Evolutionary conservation across 345 rosid species (phyloP), one percentile per base, ranked within the genome.

Genomic region (Isatis tinctoria): DNA sequence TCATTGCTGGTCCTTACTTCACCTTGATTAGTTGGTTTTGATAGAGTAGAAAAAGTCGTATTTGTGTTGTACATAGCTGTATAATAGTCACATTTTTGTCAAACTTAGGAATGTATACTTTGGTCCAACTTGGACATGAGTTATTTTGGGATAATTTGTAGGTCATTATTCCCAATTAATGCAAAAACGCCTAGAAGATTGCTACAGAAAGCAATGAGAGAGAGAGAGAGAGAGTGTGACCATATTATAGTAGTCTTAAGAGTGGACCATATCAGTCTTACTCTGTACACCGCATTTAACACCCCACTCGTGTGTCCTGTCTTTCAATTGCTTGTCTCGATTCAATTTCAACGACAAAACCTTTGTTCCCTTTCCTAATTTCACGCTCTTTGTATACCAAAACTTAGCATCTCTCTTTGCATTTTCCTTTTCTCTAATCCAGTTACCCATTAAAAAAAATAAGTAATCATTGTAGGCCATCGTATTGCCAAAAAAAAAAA

Each of bases 301-400:
- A 70, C 80, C 75, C 75, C 80, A 76, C 80, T 76, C 72, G 80
- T 76, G 80, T 76, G 75, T 64, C 80, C 28, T 64, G 74, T 75
- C 74, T 61, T 75, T 75, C 59, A 75, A 53, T 69, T 32, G 41
- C 26, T 62, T 69, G 70, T 75, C 70, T 60, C 59, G 40, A 75
- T 61, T 69, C 65, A 60, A 5, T 7, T 75, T 75, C 47, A 41
- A 68, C 69, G 74, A 75, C 79, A 76, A 70, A 64, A 56, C 36
- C 70, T 36, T 53, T 36, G 32, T 64, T 56, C 36, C 60, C 60
- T 54, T 52, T 17, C 80, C 75, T 76, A 35, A 63, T 56, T 76
- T 64, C 36, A 76, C 80, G 80, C 71, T 63, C 57, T 61, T 40
- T 75, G 74, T 68, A 20, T 60, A 40, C 48, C 63, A 1, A 32